phyloP scores from a whole-genome alignment of 2,329 filamentous ascomycete genomes.

The Botryotinia convoluta region DNA sequence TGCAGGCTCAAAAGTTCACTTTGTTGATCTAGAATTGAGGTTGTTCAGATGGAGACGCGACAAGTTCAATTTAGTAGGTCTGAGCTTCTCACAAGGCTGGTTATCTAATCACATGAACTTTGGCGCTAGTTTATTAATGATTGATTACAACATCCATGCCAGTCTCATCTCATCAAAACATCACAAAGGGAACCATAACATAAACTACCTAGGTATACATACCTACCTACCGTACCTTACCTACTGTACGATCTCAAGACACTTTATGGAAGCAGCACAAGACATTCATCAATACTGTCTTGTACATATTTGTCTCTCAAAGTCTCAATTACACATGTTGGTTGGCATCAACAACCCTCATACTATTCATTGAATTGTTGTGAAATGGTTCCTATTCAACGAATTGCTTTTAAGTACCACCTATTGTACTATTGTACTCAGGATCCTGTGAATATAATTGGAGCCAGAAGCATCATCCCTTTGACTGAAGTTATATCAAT shows the following conservation, averaged over 20 bases:
- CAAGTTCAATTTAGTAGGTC: neutral
- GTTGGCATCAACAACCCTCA: too few relatives aligned
- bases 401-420: too few relatives aligned
- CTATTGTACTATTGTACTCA: neutral
- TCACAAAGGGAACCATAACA: neutral
- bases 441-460: neutral
- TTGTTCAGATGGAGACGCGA: constrained; percentile 7
- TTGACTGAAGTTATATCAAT: neutral
- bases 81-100: neutral
- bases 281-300: neutral
- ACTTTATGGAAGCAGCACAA: neutral
- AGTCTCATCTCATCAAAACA: neutral
- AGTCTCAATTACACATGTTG: neutral
- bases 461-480: neutral
- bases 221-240: neutral
- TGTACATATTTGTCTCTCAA: neutral
- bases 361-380: too few relatives aligned
- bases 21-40: constrained; percentile 15
- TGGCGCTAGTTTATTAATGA: neutral
- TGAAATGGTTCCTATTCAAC: too few relatives aligned
- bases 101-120: neutral
- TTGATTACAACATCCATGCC: neutral
- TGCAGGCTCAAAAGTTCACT: neutral
- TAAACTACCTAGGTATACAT: too few relatives aligned
- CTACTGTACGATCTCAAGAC: neutral